Evolutionary conservation across 257 asterid species (phyloP).

Genomic region (Penstemon eatonii): DNA sequence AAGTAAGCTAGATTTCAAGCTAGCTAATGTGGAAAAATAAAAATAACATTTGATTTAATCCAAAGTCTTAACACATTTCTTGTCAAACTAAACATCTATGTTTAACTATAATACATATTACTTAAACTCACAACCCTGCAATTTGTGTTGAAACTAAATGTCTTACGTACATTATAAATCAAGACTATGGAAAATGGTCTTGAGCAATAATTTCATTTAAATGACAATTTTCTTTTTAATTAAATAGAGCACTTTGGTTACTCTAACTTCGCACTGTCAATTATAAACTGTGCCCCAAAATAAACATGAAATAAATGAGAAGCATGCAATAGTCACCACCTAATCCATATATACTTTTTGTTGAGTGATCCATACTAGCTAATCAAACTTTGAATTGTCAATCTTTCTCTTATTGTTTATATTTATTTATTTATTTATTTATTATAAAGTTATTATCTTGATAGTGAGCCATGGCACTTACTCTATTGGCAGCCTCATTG

Average conservation of each 20-base stretch:
- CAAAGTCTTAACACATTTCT: slow-evolving; percentile 36
- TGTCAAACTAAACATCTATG: slow-evolving; percentile 25
- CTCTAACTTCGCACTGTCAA: no score
- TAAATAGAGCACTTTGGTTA: no score
- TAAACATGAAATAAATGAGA: slow-evolving; percentile 3
- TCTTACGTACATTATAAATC: no score
- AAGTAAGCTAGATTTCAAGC: slow-evolving; percentile 38
- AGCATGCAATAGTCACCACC: slow-evolving; percentile 40
- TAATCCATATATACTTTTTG: slow-evolving; percentile 29
- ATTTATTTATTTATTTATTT: not conserved
- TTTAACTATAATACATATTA: no score
- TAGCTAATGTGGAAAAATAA: slow-evolving; percentile 20
- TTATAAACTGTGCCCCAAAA: no score
- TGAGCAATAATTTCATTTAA: no score
- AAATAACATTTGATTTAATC: not conserved
- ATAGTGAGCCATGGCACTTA: no score
- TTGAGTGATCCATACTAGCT: slow-evolving; percentile 1
- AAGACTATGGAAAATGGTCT: no score
- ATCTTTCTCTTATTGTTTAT: slow-evolving; percentile 17
- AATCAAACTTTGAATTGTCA: slow-evolving; percentile 28
- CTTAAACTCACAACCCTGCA: no score
- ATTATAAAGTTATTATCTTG: slow-evolving; percentile 1
- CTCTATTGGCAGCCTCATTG: no score
- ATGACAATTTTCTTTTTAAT: no score
- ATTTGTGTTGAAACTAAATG: no score